Base-by-base conservation (phyloP, 1,284 basidiomycete genomes). In the Fistulina hepatica region DNA sequence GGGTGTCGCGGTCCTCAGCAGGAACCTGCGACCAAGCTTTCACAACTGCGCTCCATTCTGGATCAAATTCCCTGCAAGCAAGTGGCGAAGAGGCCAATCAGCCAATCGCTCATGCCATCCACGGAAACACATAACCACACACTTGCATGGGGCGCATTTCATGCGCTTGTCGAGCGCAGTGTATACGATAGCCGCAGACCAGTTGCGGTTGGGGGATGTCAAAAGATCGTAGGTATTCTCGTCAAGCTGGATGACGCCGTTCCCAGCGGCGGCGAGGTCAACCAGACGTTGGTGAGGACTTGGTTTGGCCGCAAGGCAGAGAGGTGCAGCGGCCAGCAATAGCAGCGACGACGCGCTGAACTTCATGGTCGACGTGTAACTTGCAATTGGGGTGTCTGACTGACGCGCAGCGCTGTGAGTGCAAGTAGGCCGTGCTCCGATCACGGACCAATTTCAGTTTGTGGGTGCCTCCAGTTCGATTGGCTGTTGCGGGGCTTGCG, bases 71-170 rank as follows among this genome's bases (percentile, higher is more conserved):
- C 54, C 90, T 93, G 56, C 12, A 21, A 27, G 30, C 21, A 31
- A 19, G 23, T 43, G 35, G 32, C 39, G 44, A 37, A 31, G 36
- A 32, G 30, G 26, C 38, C 21, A 30, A 11, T n/a, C 2, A 25
- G 21, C 23, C n/a, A 23, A 39, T 5, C 21, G 6, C 15, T 31
- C 7, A 34, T 9, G 4, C 13, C 28, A 8, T 4, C 9, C 28
- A 13, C 19, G 6, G 10, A 13, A 13, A 10, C 28, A 13, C 28
- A 15, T 31, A 6, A 15, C 19, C 1, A 54, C 62, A 58, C 49
- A 81, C 85, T 62, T 81, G 80, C 84, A 89, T 34, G 84, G 85
- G n/a, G 53, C 58, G 53, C 84, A 89, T 56, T 80, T 83, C 55
- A 83, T 79, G 48, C 78, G 72, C 10, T 71, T 63, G 45, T 80